Conservation (phyloP, 805 yeast genomes). For the Scheffersomyces coipomensis region DNA sequence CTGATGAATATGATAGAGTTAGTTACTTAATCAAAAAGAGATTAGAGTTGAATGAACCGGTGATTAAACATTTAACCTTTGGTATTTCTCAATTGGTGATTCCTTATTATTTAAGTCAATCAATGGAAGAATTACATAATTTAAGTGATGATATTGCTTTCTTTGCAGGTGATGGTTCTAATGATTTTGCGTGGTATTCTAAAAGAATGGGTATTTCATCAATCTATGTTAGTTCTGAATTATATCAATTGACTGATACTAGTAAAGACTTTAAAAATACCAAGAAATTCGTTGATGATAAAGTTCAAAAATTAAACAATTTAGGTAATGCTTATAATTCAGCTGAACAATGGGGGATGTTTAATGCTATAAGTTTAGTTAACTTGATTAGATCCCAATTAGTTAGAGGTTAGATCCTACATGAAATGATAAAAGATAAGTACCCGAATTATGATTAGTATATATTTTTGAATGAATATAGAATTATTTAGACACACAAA, state of each 20-base stretch:
- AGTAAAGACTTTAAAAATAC: conserved; percentile 59
- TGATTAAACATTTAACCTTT: conserved; percentile 40
- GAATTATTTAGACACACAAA: too few species aligned
- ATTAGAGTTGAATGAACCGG: conserved; percentile 49
- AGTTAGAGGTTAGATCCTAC: conserved; percentile 60
- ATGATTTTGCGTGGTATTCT: conserved; percentile 92
- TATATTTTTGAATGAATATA: too few species aligned
- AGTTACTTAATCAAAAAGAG: conserved; percentile 48
- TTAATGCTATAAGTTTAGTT: conserved; percentile 59
- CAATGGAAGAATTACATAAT: conserved; percentile 68
- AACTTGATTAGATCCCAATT: conserved; percentile 74
- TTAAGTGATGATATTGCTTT: conserved; percentile 82
- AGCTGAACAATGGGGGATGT: conserved; percentile 74
- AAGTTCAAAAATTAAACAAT: conserved; percentile 50
- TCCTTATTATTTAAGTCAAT: conserved; percentile 58
- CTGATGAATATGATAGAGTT: conserved; percentile 42
- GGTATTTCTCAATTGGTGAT: conserved; percentile 62
- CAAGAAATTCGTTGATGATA: conserved; percentile 57
- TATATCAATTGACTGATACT: conserved; percentile 76
- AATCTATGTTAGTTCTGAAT: conserved; percentile 71
- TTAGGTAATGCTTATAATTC: conserved; percentile 62
- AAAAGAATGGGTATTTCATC: conserved; percentile 71
- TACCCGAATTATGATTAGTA: too few species aligned
- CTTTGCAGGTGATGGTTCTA: conserved; percentile 74
- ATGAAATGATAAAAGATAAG: too few species aligned